phyloP scores from a whole-genome alignment of 805 yeast genomes.

The Metschnikowia corniflorae region DNA sequence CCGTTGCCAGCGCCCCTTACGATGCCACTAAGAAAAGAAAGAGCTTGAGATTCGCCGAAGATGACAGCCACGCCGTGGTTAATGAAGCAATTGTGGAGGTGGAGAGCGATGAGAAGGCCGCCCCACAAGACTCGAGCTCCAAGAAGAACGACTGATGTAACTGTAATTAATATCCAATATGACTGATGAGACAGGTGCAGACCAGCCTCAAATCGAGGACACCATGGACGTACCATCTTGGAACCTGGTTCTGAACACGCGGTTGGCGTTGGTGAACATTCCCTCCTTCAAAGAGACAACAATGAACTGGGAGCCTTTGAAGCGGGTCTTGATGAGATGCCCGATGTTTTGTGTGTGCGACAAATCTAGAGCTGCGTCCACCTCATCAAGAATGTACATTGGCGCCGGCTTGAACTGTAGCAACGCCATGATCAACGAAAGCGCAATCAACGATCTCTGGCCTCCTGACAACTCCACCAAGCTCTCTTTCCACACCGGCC shows the following conservation, averaged over 20 bases:
- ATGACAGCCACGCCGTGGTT: conserved; percentile 5
- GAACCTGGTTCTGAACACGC: conserved; percentile 88
- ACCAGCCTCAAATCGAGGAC: conserved; percentile 50
- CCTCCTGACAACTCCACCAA: conserved; percentile 96
- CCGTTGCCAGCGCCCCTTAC: conserved; percentile 3
- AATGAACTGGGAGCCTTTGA: conserved; percentile 93
- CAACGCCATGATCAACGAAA: conserved; percentile 87
- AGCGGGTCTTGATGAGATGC: conserved; percentile 88
- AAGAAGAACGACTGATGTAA: conserved; percentile 7
- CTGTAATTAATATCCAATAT: not conserved
- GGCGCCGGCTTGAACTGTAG: conserved; percentile 97
- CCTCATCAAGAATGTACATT: conserved; percentile 95
- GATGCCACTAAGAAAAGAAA: conserved; percentile 30
- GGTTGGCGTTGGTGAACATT: conserved; percentile 95
- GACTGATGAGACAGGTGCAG: not conserved
- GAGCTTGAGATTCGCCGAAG: conserved; percentile 43
- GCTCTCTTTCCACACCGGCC: conserved; percentile 93
- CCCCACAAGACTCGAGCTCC: conserved; percentile 2
- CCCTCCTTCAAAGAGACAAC: conserved; percentile 97
- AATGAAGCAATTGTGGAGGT: conserved; percentile 7
- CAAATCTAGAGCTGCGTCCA: conserved; percentile 95
- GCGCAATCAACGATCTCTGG: conserved; percentile 89
- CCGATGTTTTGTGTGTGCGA: conserved; percentile 98
- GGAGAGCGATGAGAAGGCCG: conserved; percentile 1
- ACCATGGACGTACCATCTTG: conserved; percentile 97